These are phyloP conservation scores for Solanum habrochaites DNA, from an alignment of 257 asterid species.

Conservation along the genomic window DNA sequence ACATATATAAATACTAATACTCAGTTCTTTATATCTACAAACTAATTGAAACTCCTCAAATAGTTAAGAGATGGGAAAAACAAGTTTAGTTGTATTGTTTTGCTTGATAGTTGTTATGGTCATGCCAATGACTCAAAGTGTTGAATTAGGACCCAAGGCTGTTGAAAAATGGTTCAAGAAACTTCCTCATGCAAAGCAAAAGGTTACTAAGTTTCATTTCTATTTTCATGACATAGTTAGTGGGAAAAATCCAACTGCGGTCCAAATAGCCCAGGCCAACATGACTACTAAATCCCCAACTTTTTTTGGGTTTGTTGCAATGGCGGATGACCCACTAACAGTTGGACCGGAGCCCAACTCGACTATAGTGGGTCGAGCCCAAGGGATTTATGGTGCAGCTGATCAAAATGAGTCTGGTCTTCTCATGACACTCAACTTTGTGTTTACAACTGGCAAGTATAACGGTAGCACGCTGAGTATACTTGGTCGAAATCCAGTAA, in stretches of 20 bases:
- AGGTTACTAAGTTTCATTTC: slow-evolving; percentile 17
- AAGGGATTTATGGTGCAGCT: slow-evolving; percentile 21
- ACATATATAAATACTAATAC: neutral
- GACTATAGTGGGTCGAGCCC: slow-evolving; percentile 29
- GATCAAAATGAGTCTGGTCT: slow-evolving; percentile 1
- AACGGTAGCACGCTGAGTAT: slow-evolving; percentile 35
- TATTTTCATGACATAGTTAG: slow-evolving; percentile 26
- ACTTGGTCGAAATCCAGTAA: slow-evolving; percentile 13
- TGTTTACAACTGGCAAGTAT: slow-evolving; percentile 16
- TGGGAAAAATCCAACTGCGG: slow-evolving; percentile 7
- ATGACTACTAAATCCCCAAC: slow-evolving; percentile 9
- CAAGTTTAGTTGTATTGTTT: neutral
- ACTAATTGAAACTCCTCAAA: neutral
- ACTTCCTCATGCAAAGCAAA: slow-evolving; percentile 10
- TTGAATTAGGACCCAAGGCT: slow-evolving; percentile 3
- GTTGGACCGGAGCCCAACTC: slow-evolving; percentile 8
- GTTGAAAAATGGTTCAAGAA: slow-evolving; percentile 16
- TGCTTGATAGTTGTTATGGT: neutral
- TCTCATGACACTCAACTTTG: slow-evolving; percentile 17
- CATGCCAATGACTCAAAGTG: neutral
- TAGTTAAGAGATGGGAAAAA: neutral
- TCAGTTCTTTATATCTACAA: neutral
- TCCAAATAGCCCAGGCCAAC: slow-evolving; percentile 6
- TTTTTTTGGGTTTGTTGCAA: slow-evolving; percentile 4
- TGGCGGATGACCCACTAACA: slow-evolving; percentile 19